Evolutionary conservation across 2,329 filamentous ascomycete genomes (phyloP), one percentile per base, ranked within the genome.

Genomic region (Sclerotiophoma versabilis): DNA sequence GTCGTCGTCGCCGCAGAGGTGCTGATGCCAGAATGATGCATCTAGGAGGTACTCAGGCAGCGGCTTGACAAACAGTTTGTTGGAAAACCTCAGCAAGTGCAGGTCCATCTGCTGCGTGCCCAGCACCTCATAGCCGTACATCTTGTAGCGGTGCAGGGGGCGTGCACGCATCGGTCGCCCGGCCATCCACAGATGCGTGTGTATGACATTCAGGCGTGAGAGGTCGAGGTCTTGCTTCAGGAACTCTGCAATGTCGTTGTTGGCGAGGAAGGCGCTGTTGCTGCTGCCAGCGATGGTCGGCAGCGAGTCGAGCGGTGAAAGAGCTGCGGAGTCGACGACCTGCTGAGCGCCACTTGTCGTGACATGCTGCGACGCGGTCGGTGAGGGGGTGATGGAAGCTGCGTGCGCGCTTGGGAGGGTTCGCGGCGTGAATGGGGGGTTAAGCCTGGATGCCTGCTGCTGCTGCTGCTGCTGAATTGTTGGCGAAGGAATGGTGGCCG

Each of bases 61-160:
- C 1, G 72, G 71, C 47, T 75, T 76, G 26, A 75, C 23, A 1
- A 73, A 49, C 1, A 76, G 26, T 9, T 63, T 59, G 23, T 65
- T 69, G 1, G 65, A 70, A 57, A 69, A 74, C 15, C 64, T 63
- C n/a, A 75, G 65, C 7, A 75, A 50, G 42, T 75, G 73, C 19
- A 75, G 54, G 39, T 75, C 73, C 68, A 71, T 71, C 44, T 75
- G 72, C 52, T 73, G 66, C 1, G 70, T 73, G 17, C 59, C 59
- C 1, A 73, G 36, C 4, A 71, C 44, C 12, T 72, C 64, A 44
- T 70, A 65, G 14, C 69, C 64, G 44, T 72, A 57, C 72, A 75
- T 74, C 32, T 61, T 66, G 60, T 75, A 74, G 7, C 72, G 66
- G 37, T 75, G 72, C 19, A 75, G 57, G 3, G 71, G 68, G 2